Base-by-base conservation (phyloP, 2,329 filamentous ascomycete species). In the Monosporascus sp. region DNA sequence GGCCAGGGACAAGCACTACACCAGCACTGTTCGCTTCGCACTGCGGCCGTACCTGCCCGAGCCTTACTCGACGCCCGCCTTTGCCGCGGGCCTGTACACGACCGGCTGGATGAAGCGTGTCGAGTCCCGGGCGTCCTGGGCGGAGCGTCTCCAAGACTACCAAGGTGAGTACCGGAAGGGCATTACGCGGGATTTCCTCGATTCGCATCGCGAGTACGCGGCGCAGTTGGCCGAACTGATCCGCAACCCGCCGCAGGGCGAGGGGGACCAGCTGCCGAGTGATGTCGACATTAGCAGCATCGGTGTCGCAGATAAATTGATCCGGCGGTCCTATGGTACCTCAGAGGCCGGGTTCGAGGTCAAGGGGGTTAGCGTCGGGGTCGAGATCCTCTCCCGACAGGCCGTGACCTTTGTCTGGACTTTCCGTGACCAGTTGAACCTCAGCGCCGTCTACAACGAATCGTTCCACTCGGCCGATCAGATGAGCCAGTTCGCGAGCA, bases 391-490 rank as follows among this genome's bases (percentile, higher is more conserved):
- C 31, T 61, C 64, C 0, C 59, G 67, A 22, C 64, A 68, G 53
- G 52, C 57, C 48, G 58, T 62, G 59, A 55, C 63, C 57, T 58
- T 59, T 37, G 58, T 68, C 20, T 71, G 65, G 65, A 69, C 65
- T 0, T 71, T 71, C 37, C 56, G 65, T 7, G 62, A 68, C 43
- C 59, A 63, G 55, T 51, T 71, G 50, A 67, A 59, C 37, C 52
- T 71, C 31, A 63, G 63, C 20, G 61, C 59, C 20, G 64, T 65
- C 19, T 71, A 66, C 55, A 70, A 72, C 31, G 61, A 66, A 51
- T 59, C 65, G 8, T 71, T 63, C 52, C 62, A 70, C 37, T 59
- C 59, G 2, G 51, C 35, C 7, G 53, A 43, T 2, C 64, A 63
- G 52, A 65, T 69, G 58, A 43, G 31, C 6, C 54, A 56, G 43